A percentile compares a stretch with the other conserved stretches of the same genome.
phyloP scores from a whole-genome alignment of 345 rosid species.

The Euphorbia lathyris region DNA sequence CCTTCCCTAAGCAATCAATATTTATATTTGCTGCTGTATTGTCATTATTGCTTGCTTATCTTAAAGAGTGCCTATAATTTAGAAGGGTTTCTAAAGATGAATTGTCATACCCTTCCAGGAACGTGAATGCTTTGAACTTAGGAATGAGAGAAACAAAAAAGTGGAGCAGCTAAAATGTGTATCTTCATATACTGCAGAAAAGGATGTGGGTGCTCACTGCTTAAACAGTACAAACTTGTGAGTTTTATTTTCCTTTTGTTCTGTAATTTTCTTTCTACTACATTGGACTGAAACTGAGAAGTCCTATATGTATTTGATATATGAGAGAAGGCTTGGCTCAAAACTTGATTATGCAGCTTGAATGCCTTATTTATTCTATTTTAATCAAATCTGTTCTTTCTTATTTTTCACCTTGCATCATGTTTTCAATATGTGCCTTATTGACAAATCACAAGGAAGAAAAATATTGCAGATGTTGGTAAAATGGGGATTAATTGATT shows the following conservation, averaged over 20 bases:
- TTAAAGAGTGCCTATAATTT: too few relatives aligned
- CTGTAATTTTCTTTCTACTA: not conserved
- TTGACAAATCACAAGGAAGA: not conserved
- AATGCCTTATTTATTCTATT: not conserved
- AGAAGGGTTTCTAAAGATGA: not conserved
- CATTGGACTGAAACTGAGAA: not conserved
- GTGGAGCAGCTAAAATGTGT: conserved; percentile 23
- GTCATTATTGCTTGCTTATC: not conserved
- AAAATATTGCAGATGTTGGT: not conserved
- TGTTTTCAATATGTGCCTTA: not conserved
- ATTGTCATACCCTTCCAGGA: conserved; percentile 44
- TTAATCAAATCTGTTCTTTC: not conserved
- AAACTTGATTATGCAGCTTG: not conserved
- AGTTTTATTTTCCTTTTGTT: conserved; percentile 18
- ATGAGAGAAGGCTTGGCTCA: not conserved
- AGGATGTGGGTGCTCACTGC: conserved; percentile 14
- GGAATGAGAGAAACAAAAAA: conserved; percentile 37
- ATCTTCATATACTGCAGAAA: conserved; percentile 21
- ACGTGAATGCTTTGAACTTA: conserved; percentile 52
- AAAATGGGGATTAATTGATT: not conserved
- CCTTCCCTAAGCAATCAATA: not conserved
- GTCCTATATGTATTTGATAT: not conserved
- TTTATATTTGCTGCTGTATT: not conserved
- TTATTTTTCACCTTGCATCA: not conserved
- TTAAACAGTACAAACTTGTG: conserved; percentile 28